Conservation (phyloP, 306 rosid species). For the Glycine soja region DNA sequence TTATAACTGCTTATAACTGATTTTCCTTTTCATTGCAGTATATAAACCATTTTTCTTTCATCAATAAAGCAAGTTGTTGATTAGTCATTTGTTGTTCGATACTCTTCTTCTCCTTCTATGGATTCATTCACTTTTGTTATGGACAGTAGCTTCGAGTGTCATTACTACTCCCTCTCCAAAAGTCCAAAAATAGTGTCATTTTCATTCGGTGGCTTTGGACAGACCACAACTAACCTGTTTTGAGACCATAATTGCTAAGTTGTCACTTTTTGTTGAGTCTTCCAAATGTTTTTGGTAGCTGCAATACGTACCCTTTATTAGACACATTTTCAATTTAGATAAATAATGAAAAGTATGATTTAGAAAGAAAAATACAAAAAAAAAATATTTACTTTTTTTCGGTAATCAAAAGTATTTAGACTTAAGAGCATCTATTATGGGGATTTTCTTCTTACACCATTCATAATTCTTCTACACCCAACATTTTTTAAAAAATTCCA, state of each 20-base stretch:
- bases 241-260: slow-evolving; percentile 20
- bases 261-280: slow-evolving; percentile 9
- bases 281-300: slow-evolving; percentile 13
- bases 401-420: background rate
- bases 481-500: no score
- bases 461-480: no score
- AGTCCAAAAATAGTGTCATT: slow-evolving; percentile 33
- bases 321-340: background rate
- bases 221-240: background rate
- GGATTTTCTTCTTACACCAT: no score
- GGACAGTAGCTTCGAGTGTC: slow-evolving; percentile 27
- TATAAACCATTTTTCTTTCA: no score
- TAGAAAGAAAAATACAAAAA: background rate
- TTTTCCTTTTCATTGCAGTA: no score
- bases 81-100: no score
- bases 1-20: no score
- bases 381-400: background rate
- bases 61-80: no score
- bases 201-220: slow-evolving; percentile 26
- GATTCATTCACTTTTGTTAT: no score
- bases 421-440: background rate
- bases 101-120: no score
- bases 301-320: background rate
- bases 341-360: background rate
- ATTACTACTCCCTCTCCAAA: slow-evolving; percentile 32